Base-by-base conservation (phyloP, 1,284 basidiomycete species). In the Neolentinus lepideus region DNA sequence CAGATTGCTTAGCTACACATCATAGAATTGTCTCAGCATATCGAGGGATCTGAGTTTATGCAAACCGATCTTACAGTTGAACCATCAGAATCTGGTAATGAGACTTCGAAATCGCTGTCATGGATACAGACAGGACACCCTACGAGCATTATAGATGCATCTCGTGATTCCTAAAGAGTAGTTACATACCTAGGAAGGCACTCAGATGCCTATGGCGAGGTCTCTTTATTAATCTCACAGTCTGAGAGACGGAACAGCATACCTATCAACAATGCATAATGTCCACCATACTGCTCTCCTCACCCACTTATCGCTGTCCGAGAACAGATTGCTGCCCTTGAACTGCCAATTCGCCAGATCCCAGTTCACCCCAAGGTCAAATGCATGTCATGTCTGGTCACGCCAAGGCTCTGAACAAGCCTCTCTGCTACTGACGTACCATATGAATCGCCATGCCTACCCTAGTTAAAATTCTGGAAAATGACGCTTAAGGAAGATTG, bases 271-370 rank as follows among this genome's bases (percentile, higher is more conserved):
- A 43, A 87, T 74, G 63, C 83, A 79, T 64, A 88, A 91, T 21
- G 79, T 76, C 85, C 88, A 92, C 91, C 91, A 94, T 50, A 92
- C 85, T 57, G 90, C 85, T 58, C 85, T 83, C 58, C 91, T 77
- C 4, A 79, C 83, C 67, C 91, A 85, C 54, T 83, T 85, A 67
- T 93, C 91, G 62, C 83, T 78, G 19, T 76, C 69, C 3, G 81
- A 79, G 64, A 92, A 92, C 19, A 90, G 68, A 56, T 78, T 78
- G 46, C 73, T 75, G 3, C 78, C 81, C 56, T 82, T 76, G 52
- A 83, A 78, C 62, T 84, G 82, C 88, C 89, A 93, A 56, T 79
- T 81, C 43, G 88, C 83, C 12, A 89, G 82, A 61, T 90, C 84
- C 35, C 88, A 85, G 65, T 93, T 91, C 57, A 94, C 73, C 22